Percentiles rank a stretch among this genome's conserved stretches.
Evolutionary conservation across 1,284 basidiomycete species (phyloP).

Genomic region (Mycena sp.): DNA sequence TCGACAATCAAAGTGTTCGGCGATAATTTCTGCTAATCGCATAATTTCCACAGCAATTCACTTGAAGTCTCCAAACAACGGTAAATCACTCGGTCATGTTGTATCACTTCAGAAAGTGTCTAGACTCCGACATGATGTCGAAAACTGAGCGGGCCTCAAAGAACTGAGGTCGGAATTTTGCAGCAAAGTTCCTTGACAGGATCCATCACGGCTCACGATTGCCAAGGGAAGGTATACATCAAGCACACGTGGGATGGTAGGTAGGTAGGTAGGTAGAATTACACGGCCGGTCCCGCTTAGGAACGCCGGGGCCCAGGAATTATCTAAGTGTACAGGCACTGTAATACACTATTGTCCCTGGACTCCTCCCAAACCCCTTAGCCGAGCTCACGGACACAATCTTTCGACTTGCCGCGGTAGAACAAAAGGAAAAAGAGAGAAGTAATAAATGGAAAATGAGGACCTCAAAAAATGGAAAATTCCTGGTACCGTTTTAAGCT

Average conservation of each 20-base stretch:
- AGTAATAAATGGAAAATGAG: too few species aligned
- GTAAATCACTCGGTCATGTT: slow-evolving; percentile 3
- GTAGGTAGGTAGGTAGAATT: too few species aligned
- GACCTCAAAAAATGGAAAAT: too few species aligned
- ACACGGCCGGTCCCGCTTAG: too few species aligned
- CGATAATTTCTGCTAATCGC: slow-evolving; percentile 4
- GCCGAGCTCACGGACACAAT: too few species aligned
- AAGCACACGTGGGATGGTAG: neutral
- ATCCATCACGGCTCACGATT: slow-evolving; percentile 1
- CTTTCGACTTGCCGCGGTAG: too few species aligned
- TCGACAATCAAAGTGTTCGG: slow-evolving; percentile 2
- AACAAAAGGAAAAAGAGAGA: too few species aligned
- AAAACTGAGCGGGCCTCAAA: slow-evolving; percentile 2
- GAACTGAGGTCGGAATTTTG: slow-evolving; percentile 11
- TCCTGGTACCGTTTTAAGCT: too few species aligned
- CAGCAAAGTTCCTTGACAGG: slow-evolving; percentile 4
- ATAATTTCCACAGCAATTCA: slow-evolving; percentile 6
- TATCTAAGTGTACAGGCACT: too few species aligned
- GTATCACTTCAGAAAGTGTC: slow-evolving; percentile 3
- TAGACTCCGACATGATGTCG: slow-evolving; percentile 10
- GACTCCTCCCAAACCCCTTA: too few species aligned
- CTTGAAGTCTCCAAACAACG: slow-evolving; percentile 1
- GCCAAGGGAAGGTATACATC: neutral
- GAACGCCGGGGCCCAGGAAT: too few species aligned
- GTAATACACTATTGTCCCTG: too few species aligned